Evolutionary conservation across 1,284 basidiomycete genomes (phyloP).

Genomic region (Pseudomicrostroma phylloplanum): DNA sequence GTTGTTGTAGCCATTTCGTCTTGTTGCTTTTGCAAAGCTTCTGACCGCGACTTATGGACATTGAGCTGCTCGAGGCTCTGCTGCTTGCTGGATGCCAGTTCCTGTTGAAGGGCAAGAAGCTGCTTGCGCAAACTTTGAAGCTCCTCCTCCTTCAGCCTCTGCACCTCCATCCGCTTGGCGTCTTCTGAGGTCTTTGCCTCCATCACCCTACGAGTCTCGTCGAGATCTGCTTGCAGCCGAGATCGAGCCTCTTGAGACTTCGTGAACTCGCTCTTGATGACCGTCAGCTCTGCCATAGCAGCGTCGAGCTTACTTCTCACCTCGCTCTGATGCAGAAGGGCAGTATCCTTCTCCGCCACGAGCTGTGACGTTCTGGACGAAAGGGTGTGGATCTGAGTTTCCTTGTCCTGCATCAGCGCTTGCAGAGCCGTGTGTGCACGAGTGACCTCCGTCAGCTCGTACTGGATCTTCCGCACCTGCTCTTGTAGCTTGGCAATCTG

Average conservation of each 20-base stretch:
- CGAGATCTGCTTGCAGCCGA: constrained; percentile 73
- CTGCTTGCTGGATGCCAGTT: constrained; percentile 46
- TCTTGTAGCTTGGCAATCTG: constrained; percentile 31
- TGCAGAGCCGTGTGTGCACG: constrained; percentile 74
- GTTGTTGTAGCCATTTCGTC: constrained; percentile 13
- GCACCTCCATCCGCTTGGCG: constrained; percentile 71
- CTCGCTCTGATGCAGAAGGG: constrained; percentile 57
- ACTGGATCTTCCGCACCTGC: constrained; percentile 58
- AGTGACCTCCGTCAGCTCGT: constrained; percentile 70
- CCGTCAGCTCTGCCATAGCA: constrained; percentile 62
- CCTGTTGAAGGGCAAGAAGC: constrained; percentile 52
- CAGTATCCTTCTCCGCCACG: constrained; percentile 10
- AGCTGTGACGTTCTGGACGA: constrained; percentile 52
- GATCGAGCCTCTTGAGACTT: constrained; percentile 58
- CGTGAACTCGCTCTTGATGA: constrained; percentile 62
- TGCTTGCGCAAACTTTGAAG: constrained; percentile 68
- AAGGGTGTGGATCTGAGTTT: constrained; percentile 65
- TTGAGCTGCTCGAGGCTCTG: constrained; percentile 38
- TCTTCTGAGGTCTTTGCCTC: constrained; percentile 81
- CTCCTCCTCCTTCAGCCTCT: constrained; percentile 81
- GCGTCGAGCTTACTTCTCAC: constrained; percentile 66
- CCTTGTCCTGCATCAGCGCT: constrained; percentile 69
- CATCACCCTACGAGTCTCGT: constrained; percentile 67
- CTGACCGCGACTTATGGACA: constrained; percentile 51
- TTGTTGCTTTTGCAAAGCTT: constrained; percentile 45